A percentile compares a stretch with the other conserved stretches of the same genome.
Conservation (phyloP, 768 basidiomycete species). For the Psilocybe cyanescens region DNA sequence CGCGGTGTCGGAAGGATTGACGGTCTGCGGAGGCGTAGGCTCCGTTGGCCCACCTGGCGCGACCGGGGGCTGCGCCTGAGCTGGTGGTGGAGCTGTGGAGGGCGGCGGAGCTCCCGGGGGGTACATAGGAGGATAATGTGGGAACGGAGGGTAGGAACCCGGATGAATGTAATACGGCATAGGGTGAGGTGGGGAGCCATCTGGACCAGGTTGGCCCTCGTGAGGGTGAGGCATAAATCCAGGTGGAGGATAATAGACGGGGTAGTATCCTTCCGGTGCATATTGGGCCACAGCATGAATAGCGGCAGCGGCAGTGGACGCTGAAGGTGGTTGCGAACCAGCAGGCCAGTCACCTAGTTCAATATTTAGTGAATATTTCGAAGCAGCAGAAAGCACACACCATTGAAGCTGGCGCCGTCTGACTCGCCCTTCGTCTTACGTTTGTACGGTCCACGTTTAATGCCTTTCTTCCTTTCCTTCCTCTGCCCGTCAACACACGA, state of each 20-base stretch:
- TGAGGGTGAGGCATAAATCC: constrained; percentile 35
- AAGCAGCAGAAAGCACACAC: constrained; percentile 14
- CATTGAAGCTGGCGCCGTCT: constrained; percentile 20
- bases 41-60: constrained; percentile 16
- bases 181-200: constrained; percentile 29
- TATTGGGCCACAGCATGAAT: constrained; percentile 38
- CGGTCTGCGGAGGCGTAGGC: constrained; percentile 25
- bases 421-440: constrained; percentile 46
- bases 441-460: constrained; percentile 90
- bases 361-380: constrained; percentile 7
- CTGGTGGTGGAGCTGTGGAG: constrained; percentile 14
- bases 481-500: constrained; percentile 89
- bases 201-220: constrained; percentile 34
- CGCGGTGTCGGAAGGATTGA: constrained; percentile 31
- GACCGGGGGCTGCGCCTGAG: constrained; percentile 18
- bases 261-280: constrained; percentile 44
- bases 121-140: constrained; percentile 40
- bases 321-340: constrained; percentile 25
- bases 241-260: constrained; percentile 41
- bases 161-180: constrained; percentile 47
- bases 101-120: constrained; percentile 27
- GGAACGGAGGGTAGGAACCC: constrained; percentile 38
- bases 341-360: constrained; percentile 31
- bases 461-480: constrained; percentile 91
- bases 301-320: constrained; percentile 29